Percentiles rank a stretch among this genome's conserved stretches.
phyloP scores from a whole-genome alignment of 495 filamentous ascomycete species.

The Trypethelium eluteriae region DNA sequence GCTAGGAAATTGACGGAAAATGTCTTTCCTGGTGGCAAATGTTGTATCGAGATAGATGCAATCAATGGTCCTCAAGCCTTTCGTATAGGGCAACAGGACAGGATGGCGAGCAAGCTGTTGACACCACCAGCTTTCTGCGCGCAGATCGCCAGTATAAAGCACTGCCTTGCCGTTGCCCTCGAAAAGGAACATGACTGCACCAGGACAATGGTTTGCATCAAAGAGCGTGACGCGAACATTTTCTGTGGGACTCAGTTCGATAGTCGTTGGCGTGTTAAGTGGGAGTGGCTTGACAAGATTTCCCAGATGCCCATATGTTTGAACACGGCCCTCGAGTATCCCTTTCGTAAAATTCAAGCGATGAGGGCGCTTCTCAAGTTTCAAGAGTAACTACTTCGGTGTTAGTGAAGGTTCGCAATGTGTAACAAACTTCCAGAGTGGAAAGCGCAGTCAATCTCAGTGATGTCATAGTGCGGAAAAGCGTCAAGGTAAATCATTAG shows the following conservation, averaged over 20 bases:
- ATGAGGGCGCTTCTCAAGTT: slow-evolving; percentile 67
- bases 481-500: not conserved
- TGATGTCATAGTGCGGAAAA: not conserved
- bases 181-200: slow-evolving; percentile 91
- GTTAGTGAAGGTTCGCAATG: slow-evolving; percentile 13
- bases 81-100: slow-evolving; percentile 60
- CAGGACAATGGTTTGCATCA: slow-evolving; percentile 87
- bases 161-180: slow-evolving; percentile 68
- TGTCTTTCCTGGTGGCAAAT: slow-evolving; percentile 47
- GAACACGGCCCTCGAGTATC: slow-evolving; percentile 62
- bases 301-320: slow-evolving; percentile 66
- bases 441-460: not conserved
- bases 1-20: slow-evolving; percentile 46
- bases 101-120: slow-evolving; percentile 61
- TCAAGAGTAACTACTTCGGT: slow-evolving; percentile 48
- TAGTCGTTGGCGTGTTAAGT: slow-evolving; percentile 67
- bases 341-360: slow-evolving; percentile 71
- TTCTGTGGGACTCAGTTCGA: slow-evolving; percentile 63
- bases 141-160: slow-evolving; percentile 88
- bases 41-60: slow-evolving; percentile 86
- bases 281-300: slow-evolving; percentile 76
- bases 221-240: slow-evolving; percentile 73
- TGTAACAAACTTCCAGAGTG: not conserved
- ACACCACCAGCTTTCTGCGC: slow-evolving; percentile 66
- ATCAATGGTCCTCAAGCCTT: slow-evolving; percentile 44